A percentile compares a stretch with the other conserved stretches of the same genome.
These are phyloP conservation scores for Tolypocladium nubicola DNA, from an alignment of 2,329 filamentous ascomycete species.

Conservation along the genomic window DNA sequence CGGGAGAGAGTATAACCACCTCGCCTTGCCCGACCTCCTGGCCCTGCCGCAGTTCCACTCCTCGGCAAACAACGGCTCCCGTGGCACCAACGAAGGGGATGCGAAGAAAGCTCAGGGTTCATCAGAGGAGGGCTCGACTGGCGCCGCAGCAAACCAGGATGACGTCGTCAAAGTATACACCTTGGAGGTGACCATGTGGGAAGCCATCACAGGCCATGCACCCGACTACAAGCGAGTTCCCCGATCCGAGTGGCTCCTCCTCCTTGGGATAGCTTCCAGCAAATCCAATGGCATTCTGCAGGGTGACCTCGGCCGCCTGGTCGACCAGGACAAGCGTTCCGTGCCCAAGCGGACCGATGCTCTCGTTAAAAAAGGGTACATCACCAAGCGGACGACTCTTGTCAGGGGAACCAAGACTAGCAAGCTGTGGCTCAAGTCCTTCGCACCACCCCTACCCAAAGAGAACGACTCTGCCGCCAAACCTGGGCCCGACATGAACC, in stretches of 20 bases:
- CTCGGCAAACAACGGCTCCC: background rate
- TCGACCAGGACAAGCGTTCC: constrained; percentile 53
- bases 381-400: constrained; percentile 49
- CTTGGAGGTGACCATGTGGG: constrained; percentile 47
- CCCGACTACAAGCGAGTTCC: constrained; percentile 48
- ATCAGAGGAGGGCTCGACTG: background rate
- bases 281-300: constrained; percentile 47
- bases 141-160: background rate
- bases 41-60: constrained; percentile 7
- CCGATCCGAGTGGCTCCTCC: constrained; percentile 46
- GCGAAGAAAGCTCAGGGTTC: background rate
- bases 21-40: constrained; percentile 27
- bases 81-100: background rate
- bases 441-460: constrained; percentile 35
- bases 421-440: constrained; percentile 49
- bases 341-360: constrained; percentile 51
- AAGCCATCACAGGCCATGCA: constrained; percentile 46
- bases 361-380: constrained; percentile 49
- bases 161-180: constrained; percentile 28
- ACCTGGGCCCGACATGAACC: constrained; percentile 22
- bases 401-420: constrained; percentile 50
- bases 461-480: constrained; percentile 15
- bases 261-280: constrained; percentile 46
- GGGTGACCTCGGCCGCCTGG: constrained; percentile 45
- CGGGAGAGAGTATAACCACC: constrained; percentile 18